Evolutionary conservation across 106 monocot genomes (phyloP), one percentile per base, ranked within the genome.

Genomic region (Phalaenopsis aphrodite): DNA sequence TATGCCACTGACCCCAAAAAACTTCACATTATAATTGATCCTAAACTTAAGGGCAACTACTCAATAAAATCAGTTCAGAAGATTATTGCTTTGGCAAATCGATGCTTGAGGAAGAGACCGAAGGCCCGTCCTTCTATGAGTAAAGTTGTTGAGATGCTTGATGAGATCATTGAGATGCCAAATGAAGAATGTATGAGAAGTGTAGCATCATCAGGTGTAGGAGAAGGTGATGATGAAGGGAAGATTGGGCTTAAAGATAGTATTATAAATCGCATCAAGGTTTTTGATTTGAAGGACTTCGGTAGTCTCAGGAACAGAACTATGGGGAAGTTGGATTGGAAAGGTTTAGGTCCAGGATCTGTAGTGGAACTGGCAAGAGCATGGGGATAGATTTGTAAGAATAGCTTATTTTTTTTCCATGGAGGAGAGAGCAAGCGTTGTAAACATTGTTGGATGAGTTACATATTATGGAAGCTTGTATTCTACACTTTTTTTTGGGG

Each of bases 51-150:
- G 66, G 91, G 83, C 14, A 74, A 82, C 10, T 88, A 86, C 55
- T 85, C 78, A 23, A 18, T 71, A 55, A 85, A 81, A 79, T 91
- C 91, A 16, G 88, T 58, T 65, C 86, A 65, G 43, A 87, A 79
- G 65, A 56, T 88, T 1, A 55, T 85, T 45, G 52, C 82, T 81
- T 71, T 91, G 24, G 91, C 91, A 8, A 86, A 88, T 41, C 88
- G 79, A 81, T 91, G 91, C 85, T 19, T 88, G 39, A 83, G 52
- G 84, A 88, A 86, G 75, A 84, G 86, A 75, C 88, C 91, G 1
- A 91, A 85, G 66, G 81, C 81, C 5, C 86, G 91, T 5, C 91
- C 91, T 55, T 81, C 66, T 21, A 91, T 91, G 91, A 88, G 86
- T 10, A 84, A 86, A 36, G 88, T 87, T 8, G 91, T 88, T 4